phyloP scores from a whole-genome alignment of 352 stramenopile genomes.

The Globisporangium mamillatum region DNA sequence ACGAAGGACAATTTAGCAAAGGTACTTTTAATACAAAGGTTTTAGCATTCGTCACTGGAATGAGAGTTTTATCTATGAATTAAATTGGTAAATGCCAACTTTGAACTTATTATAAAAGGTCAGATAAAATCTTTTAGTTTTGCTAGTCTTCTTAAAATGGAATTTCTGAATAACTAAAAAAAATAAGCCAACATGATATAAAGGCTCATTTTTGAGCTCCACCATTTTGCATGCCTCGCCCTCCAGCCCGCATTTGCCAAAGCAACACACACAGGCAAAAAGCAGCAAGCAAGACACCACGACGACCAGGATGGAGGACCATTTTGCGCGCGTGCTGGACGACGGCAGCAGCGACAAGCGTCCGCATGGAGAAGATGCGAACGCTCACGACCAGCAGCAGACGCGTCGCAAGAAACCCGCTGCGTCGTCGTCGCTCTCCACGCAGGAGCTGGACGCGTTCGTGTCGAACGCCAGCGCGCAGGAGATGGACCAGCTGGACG shows the following conservation, averaged over 20 bases:
- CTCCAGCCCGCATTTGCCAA: not conserved
- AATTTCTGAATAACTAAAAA: too few relatives aligned
- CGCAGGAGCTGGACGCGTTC: conserved; percentile 40
- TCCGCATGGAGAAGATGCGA: not conserved
- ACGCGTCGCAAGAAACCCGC: conserved; percentile 8
- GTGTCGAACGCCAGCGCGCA: conserved; percentile 44
- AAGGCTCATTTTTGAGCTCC: not conserved
- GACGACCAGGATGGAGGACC: conserved; percentile 14
- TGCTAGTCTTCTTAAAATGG: too few relatives aligned
- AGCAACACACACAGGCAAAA: not conserved
- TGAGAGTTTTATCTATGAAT: too few relatives aligned
- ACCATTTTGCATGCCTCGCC: not conserved
- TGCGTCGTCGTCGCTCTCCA: conserved; percentile 16
- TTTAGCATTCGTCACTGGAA: too few relatives aligned
- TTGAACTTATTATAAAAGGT: too few relatives aligned
- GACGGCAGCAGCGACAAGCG: not conserved
- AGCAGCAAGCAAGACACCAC: not conserved
- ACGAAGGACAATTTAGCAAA: not conserved
- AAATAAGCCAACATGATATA: not conserved
- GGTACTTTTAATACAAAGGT: too few relatives aligned
- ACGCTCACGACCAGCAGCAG: conserved; percentile 2
- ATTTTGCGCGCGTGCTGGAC: conserved; percentile 22
- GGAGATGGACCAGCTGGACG: conserved; percentile 54
- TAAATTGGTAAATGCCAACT: too few relatives aligned
- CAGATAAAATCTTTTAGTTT: too few relatives aligned